Evolutionary conservation across 108 stramenopile genomes (phyloP), one percentile per base, ranked within the genome.

Genomic region (Skeletonema marinoi): DNA sequence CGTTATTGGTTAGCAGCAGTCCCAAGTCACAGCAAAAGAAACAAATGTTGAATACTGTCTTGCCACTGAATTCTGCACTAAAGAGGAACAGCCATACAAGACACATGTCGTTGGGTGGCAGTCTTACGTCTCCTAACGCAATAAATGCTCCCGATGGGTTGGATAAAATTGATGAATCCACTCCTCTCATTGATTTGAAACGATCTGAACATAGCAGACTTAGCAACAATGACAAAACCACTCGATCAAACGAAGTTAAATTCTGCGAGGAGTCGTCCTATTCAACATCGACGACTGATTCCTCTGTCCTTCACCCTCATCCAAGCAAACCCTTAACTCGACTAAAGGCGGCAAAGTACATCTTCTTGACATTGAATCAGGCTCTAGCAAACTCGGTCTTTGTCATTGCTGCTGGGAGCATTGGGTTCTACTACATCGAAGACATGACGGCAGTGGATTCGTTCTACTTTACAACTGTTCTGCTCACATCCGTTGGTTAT

Each of bases 381-480:
- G 95, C 95, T 16, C 74, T 93, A 16, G 61, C 82, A 12, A 96
- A 96, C 74, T 96, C 95, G 17, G 39, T 93, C 32, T 77, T 91
- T 5, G 90, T 96, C 68, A 93, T 96, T 65, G 86, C 84, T 12
- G 75, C 87, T 68, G 95, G 95, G 8, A 90, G 92, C 46, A 62
- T 91, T 63, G 95, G 95, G 19, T 96, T 93, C 74, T 90, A 87
- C 60, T 87, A 89, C 48, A 93, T 96, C 39, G 95, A 96, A 64
- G 86, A 86, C 16, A 88, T 84, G 83, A 63, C 80, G 13, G 65
- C 62, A 29, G 81, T 86, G 6, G 77, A 86, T 80, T 74, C 86
- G 19, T 86, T 86, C 70, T 86, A 86, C 60, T 86, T 86, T 56
- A 94, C 93, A 25, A 94, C 93, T 4, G 91, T 92, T 48, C 71